These are phyloP conservation scores for Barnettozyma pratensis DNA, from an alignment of 805 yeast species.

Conservation along the genomic window DNA sequence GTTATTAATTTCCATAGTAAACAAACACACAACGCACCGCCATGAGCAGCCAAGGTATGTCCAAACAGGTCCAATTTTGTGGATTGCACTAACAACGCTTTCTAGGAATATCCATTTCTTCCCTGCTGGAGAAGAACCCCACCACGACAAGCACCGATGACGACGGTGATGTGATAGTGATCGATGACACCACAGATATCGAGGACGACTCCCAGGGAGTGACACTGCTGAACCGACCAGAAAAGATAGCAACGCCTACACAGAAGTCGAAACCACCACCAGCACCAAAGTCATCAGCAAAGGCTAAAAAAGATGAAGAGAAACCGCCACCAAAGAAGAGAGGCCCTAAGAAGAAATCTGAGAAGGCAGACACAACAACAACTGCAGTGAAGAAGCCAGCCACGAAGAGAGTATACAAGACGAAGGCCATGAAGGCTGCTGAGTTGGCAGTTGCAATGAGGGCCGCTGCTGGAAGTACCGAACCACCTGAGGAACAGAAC, in stretches of 20 bases:
- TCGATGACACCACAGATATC: not conserved
- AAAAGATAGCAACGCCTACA: not conserved
- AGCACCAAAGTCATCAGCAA: not conserved
- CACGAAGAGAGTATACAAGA: not conserved
- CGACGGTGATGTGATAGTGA: not conserved
- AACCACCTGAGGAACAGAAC: not conserved
- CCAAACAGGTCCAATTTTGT: too few species aligned
- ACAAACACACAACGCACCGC: not conserved
- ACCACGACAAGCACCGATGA: not conserved
- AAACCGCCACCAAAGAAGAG: not conserved
- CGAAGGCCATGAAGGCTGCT: conserved; percentile 6
- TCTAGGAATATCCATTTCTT: not conserved
- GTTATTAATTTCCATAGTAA: not conserved
- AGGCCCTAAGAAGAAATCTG: not conserved
- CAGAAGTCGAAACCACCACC: not conserved
- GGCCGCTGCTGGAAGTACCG: conserved; percentile 1
- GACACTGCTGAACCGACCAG: not conserved
- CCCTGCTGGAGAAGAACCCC: not conserved
- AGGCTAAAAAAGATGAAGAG: not conserved
- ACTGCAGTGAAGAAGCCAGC: conserved; percentile 5
- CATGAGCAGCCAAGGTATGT: not conserved
- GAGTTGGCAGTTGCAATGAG: conserved; percentile 8
- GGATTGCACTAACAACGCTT: not conserved
- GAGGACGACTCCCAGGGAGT: not conserved
- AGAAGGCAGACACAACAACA: not conserved